Conservation (phyloP, 495 filamentous ascomycete genomes). For the Cercophora sp. region DNA sequence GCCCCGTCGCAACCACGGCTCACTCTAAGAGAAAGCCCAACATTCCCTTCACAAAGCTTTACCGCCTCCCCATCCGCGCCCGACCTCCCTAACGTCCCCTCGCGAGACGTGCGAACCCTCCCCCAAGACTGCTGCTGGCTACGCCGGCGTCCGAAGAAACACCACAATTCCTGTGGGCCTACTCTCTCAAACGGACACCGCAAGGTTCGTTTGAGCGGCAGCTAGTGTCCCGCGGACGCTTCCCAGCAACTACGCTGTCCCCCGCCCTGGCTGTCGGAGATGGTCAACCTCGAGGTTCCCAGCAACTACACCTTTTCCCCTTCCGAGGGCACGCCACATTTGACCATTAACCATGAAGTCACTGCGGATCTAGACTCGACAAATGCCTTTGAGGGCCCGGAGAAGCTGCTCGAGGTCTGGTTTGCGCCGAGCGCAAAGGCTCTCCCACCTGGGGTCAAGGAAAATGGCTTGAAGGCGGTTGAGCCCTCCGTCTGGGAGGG, state of each 20-base stretch:
- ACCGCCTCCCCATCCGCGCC: constrained; percentile 75
- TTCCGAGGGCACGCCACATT: constrained; percentile 72
- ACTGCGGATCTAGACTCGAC: constrained; percentile 91
- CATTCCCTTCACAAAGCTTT: constrained; percentile 80
- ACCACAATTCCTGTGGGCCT: constrained; percentile 77
- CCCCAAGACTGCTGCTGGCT: constrained; percentile 52
- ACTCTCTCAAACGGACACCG: constrained; percentile 87
- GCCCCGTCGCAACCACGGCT: constrained; percentile 71
- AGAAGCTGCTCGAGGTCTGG: constrained; percentile 99
- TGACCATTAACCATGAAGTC: constrained; percentile 96
- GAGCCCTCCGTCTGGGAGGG: constrained; percentile 82
- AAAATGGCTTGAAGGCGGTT: constrained; percentile 82
- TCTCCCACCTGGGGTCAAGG: constrained; percentile 64
- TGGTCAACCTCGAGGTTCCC: constrained; percentile 79
- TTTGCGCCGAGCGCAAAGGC: constrained; percentile 76
- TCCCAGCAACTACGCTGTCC: constrained; percentile 25
- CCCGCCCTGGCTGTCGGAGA: constrained; percentile 47
- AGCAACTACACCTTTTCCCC: constrained; percentile 75
- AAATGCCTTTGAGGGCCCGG: constrained; percentile 97
- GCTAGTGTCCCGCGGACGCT: constrained; percentile 60
- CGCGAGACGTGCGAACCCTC: constrained; percentile 50
- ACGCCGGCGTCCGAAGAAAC: constrained; percentile 44
- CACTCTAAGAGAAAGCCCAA: constrained; percentile 57
- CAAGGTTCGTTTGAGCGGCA: constrained; percentile 88
- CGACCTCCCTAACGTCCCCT: constrained; percentile 81